Base-by-base conservation (phyloP, 768 basidiomycete species). In the Phylloporus sp. region DNA sequence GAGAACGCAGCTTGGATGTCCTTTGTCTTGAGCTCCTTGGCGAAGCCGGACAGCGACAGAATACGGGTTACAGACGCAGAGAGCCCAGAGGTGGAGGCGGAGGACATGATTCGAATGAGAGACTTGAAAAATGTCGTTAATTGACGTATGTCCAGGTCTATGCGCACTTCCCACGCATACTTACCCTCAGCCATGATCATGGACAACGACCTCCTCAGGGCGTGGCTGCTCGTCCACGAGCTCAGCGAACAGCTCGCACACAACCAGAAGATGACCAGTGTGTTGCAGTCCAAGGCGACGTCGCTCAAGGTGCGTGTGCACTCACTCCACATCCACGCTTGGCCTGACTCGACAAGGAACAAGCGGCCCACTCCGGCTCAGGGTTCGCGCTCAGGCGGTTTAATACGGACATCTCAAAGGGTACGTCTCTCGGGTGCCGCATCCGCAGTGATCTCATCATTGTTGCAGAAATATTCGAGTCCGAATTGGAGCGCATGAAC, bases 41-140 rank as follows among this genome's bases (percentile, higher is more conserved):
- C 81, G 67, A 99, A 99, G 60, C 93, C 90, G n/a, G 84, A 84
- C 52, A 99, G 76, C 63, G 79, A 86, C 62, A 99, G 85, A 66
- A 99, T 95, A 57, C 95, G 88, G 45, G 97, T 99, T 61, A 97
- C 93, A 40, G 91, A 92, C 51, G 95, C 95, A 54, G 95, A 94
- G 59, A 95, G 81, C 58, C 85, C 83, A 54, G 89, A 80, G 60
- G 90, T 82, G 26, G 86, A 81, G 54, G 86, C 71, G 6, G 55
- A 43, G 59, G 87, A 76, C 86, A 88, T 89, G 65, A 60, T 49
- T 59, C 28, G 54, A 60, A 62, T 43, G 53, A 54, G 56, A 41
- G 50, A 48, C 2, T 32, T 12, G 31, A 32, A 32, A 32, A 32
- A 32, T 15, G 31, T 32, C 31, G 31, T 32, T 11, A 15, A 12